Evolutionary conservation across 2,329 filamentous ascomycete genomes (phyloP).

Genomic region (Colletotrichum sansevieriae): DNA sequence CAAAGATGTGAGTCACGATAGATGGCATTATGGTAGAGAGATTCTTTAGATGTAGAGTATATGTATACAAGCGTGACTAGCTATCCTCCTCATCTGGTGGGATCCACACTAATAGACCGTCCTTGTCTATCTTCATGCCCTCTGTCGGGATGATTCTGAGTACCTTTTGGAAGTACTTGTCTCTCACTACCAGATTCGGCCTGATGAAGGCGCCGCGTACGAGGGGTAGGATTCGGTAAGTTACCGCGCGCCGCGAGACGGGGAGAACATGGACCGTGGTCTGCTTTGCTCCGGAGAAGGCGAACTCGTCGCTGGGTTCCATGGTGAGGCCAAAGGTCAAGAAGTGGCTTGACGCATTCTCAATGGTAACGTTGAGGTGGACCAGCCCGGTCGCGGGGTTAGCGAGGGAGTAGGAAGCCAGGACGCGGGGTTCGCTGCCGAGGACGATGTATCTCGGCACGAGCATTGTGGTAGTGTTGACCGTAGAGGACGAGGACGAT

Average conservation of each 20-base stretch:
- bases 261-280: constrained; percentile 85
- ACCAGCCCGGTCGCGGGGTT: constrained; percentile 53
- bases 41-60: constrained; percentile 32
- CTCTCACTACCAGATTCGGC: constrained; percentile 82
- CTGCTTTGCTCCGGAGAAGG: constrained; percentile 90
- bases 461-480: constrained; percentile 77
- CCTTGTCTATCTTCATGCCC: constrained; percentile 75
- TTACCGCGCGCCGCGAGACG: constrained; percentile 79
- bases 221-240: constrained; percentile 80
- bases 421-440: constrained; percentile 86
- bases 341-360: constrained; percentile 95
- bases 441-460: constrained; percentile 86
- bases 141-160: constrained; percentile 84
- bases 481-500: constrained; percentile 38
- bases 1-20: constrained; percentile 37
- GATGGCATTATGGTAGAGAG: not conserved
- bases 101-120: constrained; percentile 74
- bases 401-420: constrained; percentile 69
- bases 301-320: constrained; percentile 93
- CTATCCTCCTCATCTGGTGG: constrained; percentile 55
- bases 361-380: constrained; percentile 74
- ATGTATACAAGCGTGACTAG: constrained; percentile 31
- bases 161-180: constrained; percentile 94
- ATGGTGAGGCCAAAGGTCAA: constrained; percentile 92
- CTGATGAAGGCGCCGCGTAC: constrained; percentile 75